Evolutionary conservation across 176 grass and related monocot genomes (phyloP).

Genomic region (Aegilops sharonensis): DNA sequence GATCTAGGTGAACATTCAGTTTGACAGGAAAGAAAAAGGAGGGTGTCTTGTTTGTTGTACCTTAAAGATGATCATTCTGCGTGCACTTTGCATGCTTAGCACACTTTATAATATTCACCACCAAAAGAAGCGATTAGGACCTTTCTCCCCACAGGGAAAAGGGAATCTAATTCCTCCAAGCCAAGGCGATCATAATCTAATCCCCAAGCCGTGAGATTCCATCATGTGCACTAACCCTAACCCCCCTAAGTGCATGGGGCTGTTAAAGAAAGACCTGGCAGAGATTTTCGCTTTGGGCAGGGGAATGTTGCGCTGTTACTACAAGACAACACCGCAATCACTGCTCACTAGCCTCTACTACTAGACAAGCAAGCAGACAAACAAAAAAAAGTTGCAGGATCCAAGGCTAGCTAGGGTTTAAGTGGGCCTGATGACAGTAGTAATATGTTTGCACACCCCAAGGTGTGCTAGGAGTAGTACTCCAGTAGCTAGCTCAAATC

Average conservation of each 20-base stretch:
- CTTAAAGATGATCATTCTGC: conserved; percentile 71
- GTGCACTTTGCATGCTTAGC: conserved; percentile 70
- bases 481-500: conserved; percentile 41
- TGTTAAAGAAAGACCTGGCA: conserved; percentile 55
- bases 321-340: conserved; percentile 17
- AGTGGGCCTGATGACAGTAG: conserved; percentile 48
- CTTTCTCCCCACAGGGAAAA: conserved; percentile 50
- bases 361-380: background rate
- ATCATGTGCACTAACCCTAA: background rate
- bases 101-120: conserved; percentile 78
- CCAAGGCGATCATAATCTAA: conserved; percentile 19
- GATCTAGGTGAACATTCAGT: conserved; percentile 55
- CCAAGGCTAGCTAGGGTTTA: conserved; percentile 48
- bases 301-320: background rate
- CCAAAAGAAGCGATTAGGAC: conserved; percentile 77
- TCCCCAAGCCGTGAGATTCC: conserved; percentile 18
- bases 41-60: conserved; percentile 38
- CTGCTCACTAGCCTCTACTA: background rate
- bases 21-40: conserved; percentile 68
- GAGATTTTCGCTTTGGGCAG: background rate
- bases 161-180: conserved; percentile 44
- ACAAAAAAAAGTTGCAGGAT: conserved; percentile 37
- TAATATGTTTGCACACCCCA: conserved; percentile 34
- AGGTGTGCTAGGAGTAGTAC: conserved; percentile 26
- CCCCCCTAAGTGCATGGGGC: background rate